Conservation (phyloP, 1,139 yeast genomes). For the Fermentozyma sake region DNA sequence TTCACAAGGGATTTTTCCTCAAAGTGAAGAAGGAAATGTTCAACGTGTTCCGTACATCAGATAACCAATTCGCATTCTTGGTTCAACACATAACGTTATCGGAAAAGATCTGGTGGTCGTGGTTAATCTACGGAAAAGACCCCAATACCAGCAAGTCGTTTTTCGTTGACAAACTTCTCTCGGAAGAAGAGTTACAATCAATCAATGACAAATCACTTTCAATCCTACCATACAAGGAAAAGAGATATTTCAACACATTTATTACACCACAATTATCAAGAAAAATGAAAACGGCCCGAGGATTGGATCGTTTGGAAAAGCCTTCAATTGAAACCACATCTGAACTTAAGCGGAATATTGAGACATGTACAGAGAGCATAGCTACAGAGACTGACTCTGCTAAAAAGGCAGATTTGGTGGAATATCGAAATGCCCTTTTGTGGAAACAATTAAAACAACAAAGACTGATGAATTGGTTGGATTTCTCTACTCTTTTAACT, state of each 20-base stretch:
- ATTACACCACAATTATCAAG: slow-evolving; percentile 44
- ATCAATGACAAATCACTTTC: slow-evolving; percentile 14
- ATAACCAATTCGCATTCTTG: slow-evolving; percentile 23
- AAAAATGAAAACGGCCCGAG: slow-evolving; percentile 34
- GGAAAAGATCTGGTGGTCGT: slow-evolving; percentile 41
- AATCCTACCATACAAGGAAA: slow-evolving; percentile 27
- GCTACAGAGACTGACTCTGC: slow-evolving; percentile 6
- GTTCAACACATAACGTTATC: slow-evolving; percentile 23
- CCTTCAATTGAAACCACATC: slow-evolving; percentile 3
- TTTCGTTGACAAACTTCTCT: slow-evolving; percentile 20
- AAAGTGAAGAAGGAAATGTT: slow-evolving; percentile 27
- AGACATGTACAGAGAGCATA: slow-evolving; percentile 10
- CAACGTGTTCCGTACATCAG: slow-evolving; percentile 17
- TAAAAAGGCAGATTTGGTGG: slow-evolving; percentile 13
- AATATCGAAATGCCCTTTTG: slow-evolving; percentile 21
- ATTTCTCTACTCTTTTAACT: slow-evolving; percentile 10
- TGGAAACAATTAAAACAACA: slow-evolving; percentile 29
- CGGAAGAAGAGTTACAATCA: slow-evolving; percentile 18
- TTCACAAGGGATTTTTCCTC: slow-evolving; percentile 16
- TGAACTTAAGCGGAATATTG: slow-evolving; percentile 7
- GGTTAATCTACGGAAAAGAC: slow-evolving; percentile 40
- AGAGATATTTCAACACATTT: slow-evolving; percentile 37
- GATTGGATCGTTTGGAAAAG: slow-evolving; percentile 19
- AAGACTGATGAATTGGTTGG: slow-evolving; percentile 15
- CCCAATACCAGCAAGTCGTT: slow-evolving; percentile 26